A percentile compares a stretch with the other conserved stretches of the same genome.
These are phyloP conservation scores for Alternaria infectoria DNA, from an alignment of 2,329 filamentous ascomycete species.

Conservation along the genomic window DNA sequence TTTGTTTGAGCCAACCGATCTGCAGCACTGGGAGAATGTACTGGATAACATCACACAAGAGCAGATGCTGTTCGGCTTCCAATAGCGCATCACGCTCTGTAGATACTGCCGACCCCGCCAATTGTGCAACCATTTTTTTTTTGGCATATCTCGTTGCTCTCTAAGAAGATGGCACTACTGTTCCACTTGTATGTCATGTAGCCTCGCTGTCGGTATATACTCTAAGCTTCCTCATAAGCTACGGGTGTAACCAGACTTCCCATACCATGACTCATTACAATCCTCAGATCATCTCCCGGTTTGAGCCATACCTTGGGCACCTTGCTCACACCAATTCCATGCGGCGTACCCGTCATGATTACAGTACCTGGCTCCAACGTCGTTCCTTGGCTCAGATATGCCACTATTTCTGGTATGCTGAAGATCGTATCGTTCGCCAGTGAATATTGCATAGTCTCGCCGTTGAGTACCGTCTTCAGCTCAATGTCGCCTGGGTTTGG, in stretches of 20 bases:
- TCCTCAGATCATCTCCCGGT: constrained; percentile 49
- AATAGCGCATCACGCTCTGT: neutral
- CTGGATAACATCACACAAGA: constrained; percentile 24
- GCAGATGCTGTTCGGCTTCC: constrained; percentile 5
- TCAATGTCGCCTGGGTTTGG: constrained; percentile 49
- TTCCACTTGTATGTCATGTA: neutral
- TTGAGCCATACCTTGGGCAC: constrained; percentile 50
- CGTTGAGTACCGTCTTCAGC: constrained; percentile 54
- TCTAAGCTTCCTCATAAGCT: constrained; percentile 13
- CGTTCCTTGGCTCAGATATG: constrained; percentile 51
- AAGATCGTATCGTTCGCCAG: constrained; percentile 56
- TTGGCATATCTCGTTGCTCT: neutral
- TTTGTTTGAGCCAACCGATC: constrained; percentile 8
- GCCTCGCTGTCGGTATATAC: neutral
- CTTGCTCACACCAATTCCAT: constrained; percentile 52
- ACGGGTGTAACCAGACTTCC: constrained; percentile 25
- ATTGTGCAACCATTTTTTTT: neutral
- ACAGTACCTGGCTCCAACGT: constrained; percentile 51
- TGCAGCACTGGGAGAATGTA: constrained; percentile 26
- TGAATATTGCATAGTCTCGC: constrained; percentile 51
- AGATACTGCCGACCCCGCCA: no score
- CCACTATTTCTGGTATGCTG: constrained; percentile 50
- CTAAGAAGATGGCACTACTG: neutral
- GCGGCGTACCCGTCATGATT: constrained; percentile 56
- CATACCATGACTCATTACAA: constrained; percentile 41